Percentiles rank a stretch among this genome's conserved stretches.
Evolutionary conservation across 2,329 filamentous ascomycete species (phyloP).

Genomic region (Davidsoniella australis): DNA sequence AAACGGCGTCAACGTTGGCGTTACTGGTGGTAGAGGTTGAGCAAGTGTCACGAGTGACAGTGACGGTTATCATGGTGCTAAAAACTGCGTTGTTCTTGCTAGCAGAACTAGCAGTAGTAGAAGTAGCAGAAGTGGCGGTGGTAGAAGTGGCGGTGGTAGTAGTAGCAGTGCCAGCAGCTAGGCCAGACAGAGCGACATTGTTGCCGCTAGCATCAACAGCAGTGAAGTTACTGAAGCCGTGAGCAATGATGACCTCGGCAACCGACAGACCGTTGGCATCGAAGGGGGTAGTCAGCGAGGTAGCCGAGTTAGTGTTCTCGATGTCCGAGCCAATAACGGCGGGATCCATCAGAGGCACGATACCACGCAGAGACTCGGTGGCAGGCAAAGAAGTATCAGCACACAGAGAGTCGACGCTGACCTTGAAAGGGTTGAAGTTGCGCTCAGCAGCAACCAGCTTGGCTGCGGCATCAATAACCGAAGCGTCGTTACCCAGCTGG

Average conservation of each 20-base stretch:
- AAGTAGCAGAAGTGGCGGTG: background rate
- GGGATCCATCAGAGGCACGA: conserved; percentile 51
- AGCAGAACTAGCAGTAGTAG: background rate
- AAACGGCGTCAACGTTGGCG: conserved; percentile 5
- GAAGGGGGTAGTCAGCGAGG: conserved; percentile 36
- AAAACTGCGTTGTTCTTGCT: conserved; percentile 13
- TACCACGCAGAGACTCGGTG: conserved; percentile 43
- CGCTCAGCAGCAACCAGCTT: conserved; percentile 44
- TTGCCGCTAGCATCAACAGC: conserved; percentile 20
- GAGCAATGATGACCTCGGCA: conserved; percentile 42
- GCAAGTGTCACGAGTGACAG: conserved; percentile 12
- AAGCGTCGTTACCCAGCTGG: conserved; percentile 40
- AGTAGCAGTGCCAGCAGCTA: conserved; percentile 15
- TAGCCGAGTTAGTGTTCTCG: conserved; percentile 42
- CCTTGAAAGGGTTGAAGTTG: conserved; percentile 54
- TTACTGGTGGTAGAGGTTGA: conserved; percentile 9
- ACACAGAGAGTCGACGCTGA: conserved; percentile 44
- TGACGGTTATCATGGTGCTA: conserved; percentile 14
- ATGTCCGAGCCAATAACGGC: conserved; percentile 36
- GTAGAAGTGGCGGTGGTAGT: conserved; percentile 12
- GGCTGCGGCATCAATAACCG: conserved; percentile 43
- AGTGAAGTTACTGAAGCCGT: conserved; percentile 48
- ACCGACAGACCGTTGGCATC: conserved; percentile 44
- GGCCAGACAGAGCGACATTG: conserved; percentile 19
- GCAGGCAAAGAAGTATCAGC: conserved; percentile 43